Evolutionary conservation across 495 filamentous ascomycete species (phyloP).

Genomic region (Hypoxylon cercidicola): DNA sequence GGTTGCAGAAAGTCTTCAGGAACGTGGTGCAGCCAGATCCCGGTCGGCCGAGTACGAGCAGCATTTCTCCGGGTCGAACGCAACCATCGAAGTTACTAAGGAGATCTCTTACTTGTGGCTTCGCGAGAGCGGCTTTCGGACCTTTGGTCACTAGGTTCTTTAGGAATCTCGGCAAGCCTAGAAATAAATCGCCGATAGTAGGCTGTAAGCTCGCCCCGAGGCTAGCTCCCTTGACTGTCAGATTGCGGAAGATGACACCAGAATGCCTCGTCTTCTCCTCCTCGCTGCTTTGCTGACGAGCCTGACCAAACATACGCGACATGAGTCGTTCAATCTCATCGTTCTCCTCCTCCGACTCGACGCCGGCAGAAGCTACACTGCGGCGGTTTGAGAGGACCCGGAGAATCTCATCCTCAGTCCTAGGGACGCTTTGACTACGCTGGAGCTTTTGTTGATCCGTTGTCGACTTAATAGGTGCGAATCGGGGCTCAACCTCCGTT

Average conservation of each 20-base stretch:
- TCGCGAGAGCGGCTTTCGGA: conserved; percentile 50
- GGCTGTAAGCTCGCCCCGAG: conserved; percentile 74
- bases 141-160: conserved; percentile 55
- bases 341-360: conserved; percentile 42
- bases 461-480: conserved; percentile 34
- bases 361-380: conserved; percentile 51
- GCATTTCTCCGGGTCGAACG: conserved; percentile 59
- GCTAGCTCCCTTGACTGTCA: conserved; percentile 75
- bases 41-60: conserved; percentile 77
- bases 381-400: conserved; percentile 61
- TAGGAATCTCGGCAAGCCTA: conserved; percentile 65
- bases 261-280: conserved; percentile 73
- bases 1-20: conserved; percentile 74
- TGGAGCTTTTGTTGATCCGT: neutral
- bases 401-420: conserved; percentile 63
- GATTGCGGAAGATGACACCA: conserved; percentile 68
- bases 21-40: conserved; percentile 79
- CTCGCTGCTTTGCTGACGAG: conserved; percentile 68
- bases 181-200: conserved; percentile 68
- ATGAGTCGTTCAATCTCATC: conserved; percentile 56
- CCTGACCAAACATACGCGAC: conserved; percentile 61
- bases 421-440: conserved; percentile 10
- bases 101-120: conserved; percentile 65
- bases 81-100: conserved; percentile 67
- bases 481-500: conserved; percentile 37